phyloP scores from a whole-genome alignment of 805 yeast species.

The Sugiyamaella smithiae region DNA sequence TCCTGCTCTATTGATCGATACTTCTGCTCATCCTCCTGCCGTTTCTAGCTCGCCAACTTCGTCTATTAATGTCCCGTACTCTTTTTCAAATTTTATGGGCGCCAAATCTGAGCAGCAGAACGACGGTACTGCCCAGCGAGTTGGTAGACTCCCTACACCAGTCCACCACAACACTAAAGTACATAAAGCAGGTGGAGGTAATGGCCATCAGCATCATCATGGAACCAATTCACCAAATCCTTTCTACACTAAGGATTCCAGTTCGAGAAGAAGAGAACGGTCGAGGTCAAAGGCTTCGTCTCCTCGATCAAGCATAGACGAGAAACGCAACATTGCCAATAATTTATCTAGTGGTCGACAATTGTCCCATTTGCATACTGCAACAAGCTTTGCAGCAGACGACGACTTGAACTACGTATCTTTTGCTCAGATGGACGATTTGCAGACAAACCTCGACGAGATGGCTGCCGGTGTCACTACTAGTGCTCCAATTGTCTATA shows the following conservation, averaged over 20 bases:
- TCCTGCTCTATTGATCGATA: constrained; percentile 15
- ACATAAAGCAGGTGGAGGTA: constrained; percentile 13
- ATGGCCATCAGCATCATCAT: constrained; percentile 11
- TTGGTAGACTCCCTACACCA: not conserved
- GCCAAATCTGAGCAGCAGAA: not conserved
- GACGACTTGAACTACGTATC: constrained; percentile 1
- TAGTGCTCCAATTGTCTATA: not conserved
- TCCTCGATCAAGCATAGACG: constrained; percentile 7
- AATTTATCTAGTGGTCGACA: constrained; percentile 1
- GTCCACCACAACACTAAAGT: constrained; percentile 5
- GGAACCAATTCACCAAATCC: constrained; percentile 8
- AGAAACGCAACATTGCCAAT: not conserved
- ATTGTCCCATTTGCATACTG: constrained; percentile 5
- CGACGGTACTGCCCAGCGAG: constrained; percentile 1
- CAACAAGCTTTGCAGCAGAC: constrained; percentile 4
- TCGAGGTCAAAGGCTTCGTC: constrained; percentile 14
- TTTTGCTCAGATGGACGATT: constrained; percentile 14
- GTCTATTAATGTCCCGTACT: not conserved
- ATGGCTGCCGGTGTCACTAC: constrained; percentile 7
- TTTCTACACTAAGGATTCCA: constrained; percentile 10
- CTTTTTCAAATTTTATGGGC: not conserved
- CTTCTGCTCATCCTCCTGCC: constrained; percentile 3
- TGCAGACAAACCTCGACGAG: constrained; percentile 14
- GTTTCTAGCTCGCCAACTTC: constrained; percentile 3
- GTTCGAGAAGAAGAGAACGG: constrained; percentile 13